Conservation (phyloP, 2,329 filamentous ascomycete species). For the Magnaporthiopsis rhizophila region DNA sequence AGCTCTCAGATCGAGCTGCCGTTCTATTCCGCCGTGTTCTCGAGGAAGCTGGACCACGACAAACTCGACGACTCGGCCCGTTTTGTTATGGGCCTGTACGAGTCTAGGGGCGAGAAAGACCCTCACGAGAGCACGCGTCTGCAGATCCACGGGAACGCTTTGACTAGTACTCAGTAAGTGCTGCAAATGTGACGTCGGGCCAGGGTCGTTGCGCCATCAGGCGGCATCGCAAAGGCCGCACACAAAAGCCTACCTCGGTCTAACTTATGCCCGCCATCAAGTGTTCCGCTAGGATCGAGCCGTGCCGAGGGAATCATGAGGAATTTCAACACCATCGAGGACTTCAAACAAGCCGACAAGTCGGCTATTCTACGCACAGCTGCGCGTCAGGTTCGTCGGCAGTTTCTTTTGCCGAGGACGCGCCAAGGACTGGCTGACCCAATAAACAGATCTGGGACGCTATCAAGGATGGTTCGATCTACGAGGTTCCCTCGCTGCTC, state of each 20-base stretch:
- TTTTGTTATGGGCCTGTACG: slow-evolving; percentile 79
- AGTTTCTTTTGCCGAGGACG: neutral
- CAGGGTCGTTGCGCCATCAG: neutral
- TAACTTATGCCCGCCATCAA: slow-evolving; percentile 23
- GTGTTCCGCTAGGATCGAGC: slow-evolving; percentile 61
- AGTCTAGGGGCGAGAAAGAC: slow-evolving; percentile 64
- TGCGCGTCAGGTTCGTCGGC: slow-evolving; percentile 59
- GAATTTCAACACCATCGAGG: slow-evolving; percentile 93
- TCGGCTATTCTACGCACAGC: slow-evolving; percentile 67
- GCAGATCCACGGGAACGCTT: slow-evolving; percentile 80
- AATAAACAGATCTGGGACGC: slow-evolving; percentile 83
- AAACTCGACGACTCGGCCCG: slow-evolving; percentile 92
- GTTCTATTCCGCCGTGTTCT: slow-evolving; percentile 89
- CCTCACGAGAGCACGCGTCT: slow-evolving; percentile 76
- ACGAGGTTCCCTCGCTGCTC: slow-evolving; percentile 85
- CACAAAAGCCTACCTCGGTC: neutral
- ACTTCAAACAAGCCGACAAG: slow-evolving; percentile 82
- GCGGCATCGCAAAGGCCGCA: neutral
- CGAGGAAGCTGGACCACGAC: slow-evolving; percentile 92
- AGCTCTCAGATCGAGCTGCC: slow-evolving; percentile 89
- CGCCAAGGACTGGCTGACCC: neutral
- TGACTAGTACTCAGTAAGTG: slow-evolving; percentile 74
- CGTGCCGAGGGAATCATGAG: slow-evolving; percentile 90
- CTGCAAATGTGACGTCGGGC: neutral
- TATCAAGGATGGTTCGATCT: slow-evolving; percentile 93